A percentile compares a stretch with the other conserved stretches of the same genome.
These are phyloP conservation scores for Alternaria infectoria DNA, from an alignment of 2,329 filamentous ascomycete genomes.

Conservation along the genomic window DNA sequence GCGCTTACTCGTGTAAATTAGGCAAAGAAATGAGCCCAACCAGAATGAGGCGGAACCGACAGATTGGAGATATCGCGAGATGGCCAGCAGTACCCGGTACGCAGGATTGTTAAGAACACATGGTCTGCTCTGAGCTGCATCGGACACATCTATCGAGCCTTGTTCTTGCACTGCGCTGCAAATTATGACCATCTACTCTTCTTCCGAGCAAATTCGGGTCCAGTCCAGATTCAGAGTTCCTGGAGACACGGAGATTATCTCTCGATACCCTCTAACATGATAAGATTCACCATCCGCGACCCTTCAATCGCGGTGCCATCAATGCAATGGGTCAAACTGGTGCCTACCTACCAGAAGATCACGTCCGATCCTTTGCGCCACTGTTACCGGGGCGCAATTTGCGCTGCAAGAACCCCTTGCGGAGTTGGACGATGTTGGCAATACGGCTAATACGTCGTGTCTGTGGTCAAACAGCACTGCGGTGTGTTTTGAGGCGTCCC, in stretches of 20 bases:
- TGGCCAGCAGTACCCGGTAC: conserved; percentile 2
- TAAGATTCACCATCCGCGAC: conserved; percentile 3
- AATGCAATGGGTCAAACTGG: conserved; percentile 1
- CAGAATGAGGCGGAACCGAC: conserved; percentile 12
- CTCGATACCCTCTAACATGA: conserved; percentile 2
- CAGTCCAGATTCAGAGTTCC: not conserved
- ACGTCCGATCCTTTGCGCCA: not conserved
- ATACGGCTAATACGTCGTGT: not conserved
- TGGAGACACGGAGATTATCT: conserved; percentile 9
- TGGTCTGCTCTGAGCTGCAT: conserved; percentile 9
- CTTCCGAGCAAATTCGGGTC: not conserved
- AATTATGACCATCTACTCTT: not conserved
- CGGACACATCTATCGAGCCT: not conserved
- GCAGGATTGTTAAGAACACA: conserved; percentile 6
- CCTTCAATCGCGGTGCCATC: conserved; percentile 1
- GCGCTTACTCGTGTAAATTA: conserved; percentile 17
- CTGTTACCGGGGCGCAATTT: not conserved
- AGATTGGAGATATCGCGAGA: conserved; percentile 2
- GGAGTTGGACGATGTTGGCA: not conserved
- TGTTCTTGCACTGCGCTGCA: not conserved
- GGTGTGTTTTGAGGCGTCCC: not conserved
- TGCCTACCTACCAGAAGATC: not conserved
- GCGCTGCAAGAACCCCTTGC: not conserved
- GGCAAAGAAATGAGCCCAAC: conserved; percentile 9
- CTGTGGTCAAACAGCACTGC: not conserved